Evolutionary conservation across 1,139 yeast genomes (phyloP), one percentile per base, ranked within the genome.

Genomic region (Yamadazyma friedrichii): DNA sequence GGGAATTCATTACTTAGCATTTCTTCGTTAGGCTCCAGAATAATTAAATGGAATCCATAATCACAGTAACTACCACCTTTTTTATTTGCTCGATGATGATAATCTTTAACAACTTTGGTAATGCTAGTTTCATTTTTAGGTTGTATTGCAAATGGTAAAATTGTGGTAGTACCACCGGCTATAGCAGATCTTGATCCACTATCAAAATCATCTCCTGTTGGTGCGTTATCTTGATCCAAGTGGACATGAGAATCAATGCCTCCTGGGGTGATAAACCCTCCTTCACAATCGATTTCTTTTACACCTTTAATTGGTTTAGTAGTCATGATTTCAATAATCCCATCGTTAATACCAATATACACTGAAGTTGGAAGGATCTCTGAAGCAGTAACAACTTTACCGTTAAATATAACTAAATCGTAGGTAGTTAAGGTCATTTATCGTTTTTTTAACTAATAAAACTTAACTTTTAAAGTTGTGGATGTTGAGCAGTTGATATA

Each of bases 131-230:
- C 56, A 26, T 61, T 59, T 40, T 59, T 61, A 12, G 61, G 58
- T 46, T 71, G 77, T 20, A 67, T 58, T 16, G 76, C 76, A 59
- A 72, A 67, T 11, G 69, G 64, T 41, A 70, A 55, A 36, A 73
- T 56, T 0, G 76, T 64, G 4, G 78, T 73, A 3, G 76, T 73
- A 10, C 78, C 78, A 31, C 78, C 78, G 6, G 88, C 74, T 1
- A 88, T 88, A 1, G 95, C 95, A 4, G 93, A 83, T 54, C 78
- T 79, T 1, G 95, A 85, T 1, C 95, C 95, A 0, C 88, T 80
- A 35, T 79, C 89, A 56, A 86, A 86, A 3, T 94, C 94, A 60
- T 86, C 95, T 91, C 95, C 86, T 40, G 84, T 88, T 0, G 93
- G 85, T 46, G 94, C 67, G 8, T 94, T 94, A 0, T 94, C 95